Base-by-base conservation (phyloP, 208 protist genomes). In the Acanthamoeba sp. region DNA sequence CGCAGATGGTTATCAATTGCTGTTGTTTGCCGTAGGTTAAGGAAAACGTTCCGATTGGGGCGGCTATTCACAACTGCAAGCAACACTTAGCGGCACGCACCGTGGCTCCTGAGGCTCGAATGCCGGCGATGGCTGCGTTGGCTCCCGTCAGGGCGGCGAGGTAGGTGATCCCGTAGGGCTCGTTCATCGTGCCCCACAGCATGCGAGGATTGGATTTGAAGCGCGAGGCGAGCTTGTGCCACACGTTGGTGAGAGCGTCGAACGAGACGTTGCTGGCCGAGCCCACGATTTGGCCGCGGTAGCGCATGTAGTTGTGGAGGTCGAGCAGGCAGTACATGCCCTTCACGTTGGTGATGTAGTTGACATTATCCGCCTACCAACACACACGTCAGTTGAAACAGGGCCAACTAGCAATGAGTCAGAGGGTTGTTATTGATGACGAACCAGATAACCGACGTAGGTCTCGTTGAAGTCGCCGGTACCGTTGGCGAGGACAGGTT, bases 301-400 rank as follows among this genome's bases (percentile, higher is more conserved):
- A 80, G 69, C 69, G 69, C 29, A 42, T 24, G 36, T 80, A 80
- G 69, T 80, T 80, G 69, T 80, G 69, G 34, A 80, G 69, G 36
- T 80, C 69, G 69, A 80, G 6, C 69, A 80, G 9, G 69, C 69
- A 80, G 69, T 80, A 80, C 69, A 80, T 66, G 59, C 59, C 69
- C 69, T 45, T 80, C 14, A 80, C 36, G 36, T 80, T 80, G 16
- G 69, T 80, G 36, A 80, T 80, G 69, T 80, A 45, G 69, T 50
- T 50, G 12, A 50, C 45, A 14, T 14, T 50, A 50, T 50, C 45
- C 18, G 45, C 45, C 3, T 10, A 48, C 3, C 42, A 48, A 48
- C 45, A 9, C 45, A 6, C 0, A 50, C 45, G 18, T 20, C 5
- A 50, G 18, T 14, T 6, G 1, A 1, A 7, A 20, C 45, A 50